Base-by-base conservation (phyloP, 2,329 filamentous ascomycete species). In the Helicocarpus griseus region DNA sequence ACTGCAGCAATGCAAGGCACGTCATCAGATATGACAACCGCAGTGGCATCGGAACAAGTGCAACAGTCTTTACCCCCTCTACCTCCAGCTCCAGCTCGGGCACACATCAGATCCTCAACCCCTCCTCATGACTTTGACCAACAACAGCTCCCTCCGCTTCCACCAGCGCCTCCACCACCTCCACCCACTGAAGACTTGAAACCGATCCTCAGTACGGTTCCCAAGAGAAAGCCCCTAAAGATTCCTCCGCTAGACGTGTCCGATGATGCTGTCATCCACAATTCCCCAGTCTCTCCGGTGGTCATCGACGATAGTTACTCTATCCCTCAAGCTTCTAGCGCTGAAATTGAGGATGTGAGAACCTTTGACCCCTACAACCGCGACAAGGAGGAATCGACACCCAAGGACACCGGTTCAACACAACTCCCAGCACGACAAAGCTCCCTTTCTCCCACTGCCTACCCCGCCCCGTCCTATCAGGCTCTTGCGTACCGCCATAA, bases 81-180 rank as follows among this genome's bases (percentile, higher is more conserved):
- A 35, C 67, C 70, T 60, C 70, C 70, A 54, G 65, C 70, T n/a
- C 67, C 69, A 26, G 69, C 70, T n/a, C 67, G 69, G 26, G 69
- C 69, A 54, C 72, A 73, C 57, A 61, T 71, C 55, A 62, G 65
- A 55, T 65, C 69, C 46, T 66, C 68, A 50, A 61, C 66, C 54
- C 62, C 66, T 33, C 57, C 62, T 36, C 57, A 53, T 41, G 39
- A 56, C 36, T 36, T 53, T 28, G 46, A 57, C 26, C 54, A 56
- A 24, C 44, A 47, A 22, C 3, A 47, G 38, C 54, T 52, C 49
- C 55, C 57, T 24, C 52, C 51, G 29, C 48, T 60, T 45, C 48
- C 59, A 46, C 57, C 53, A 14, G 55, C 44, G 26, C 57, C 58
- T 51, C 60, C 57, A 53, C 44, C 53, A 35, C 56, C 56, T 14